Conservation (phyloP, 805 yeast genomes). For the Wickerhamiella australiensis region DNA sequence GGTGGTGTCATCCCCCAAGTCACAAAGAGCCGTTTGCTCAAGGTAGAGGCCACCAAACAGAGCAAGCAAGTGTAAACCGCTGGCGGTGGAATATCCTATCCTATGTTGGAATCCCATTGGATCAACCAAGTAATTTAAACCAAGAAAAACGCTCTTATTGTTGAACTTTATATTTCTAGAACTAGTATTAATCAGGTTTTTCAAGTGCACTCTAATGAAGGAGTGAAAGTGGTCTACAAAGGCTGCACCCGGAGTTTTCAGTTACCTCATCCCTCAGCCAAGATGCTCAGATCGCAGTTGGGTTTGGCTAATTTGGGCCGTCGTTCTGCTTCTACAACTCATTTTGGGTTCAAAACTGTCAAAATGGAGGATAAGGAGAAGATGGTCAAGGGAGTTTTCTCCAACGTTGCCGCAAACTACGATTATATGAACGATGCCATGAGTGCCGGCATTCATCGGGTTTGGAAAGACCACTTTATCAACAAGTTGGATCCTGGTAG, state of each 20-base stretch:
- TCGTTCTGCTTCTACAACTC: conserved; percentile 44
- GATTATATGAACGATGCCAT: conserved; percentile 97
- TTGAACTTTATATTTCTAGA: not conserved
- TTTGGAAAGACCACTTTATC: conserved; percentile 91
- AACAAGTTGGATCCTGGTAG: conserved; percentile 82
- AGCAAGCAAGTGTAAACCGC: conserved; percentile 29
- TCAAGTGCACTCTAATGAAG: too few relatives aligned
- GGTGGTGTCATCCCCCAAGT: conserved; percentile 99
- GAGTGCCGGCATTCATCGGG: conserved; percentile 89
- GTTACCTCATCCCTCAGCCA: conserved; percentile 1
- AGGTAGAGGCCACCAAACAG: conserved; percentile 29
- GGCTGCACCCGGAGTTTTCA: not conserved
- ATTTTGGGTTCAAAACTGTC: conserved; percentile 83
- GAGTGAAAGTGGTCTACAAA: too few relatives aligned
- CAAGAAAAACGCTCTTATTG: not conserved
- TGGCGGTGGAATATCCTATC: not conserved
- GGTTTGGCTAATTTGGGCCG: not conserved
- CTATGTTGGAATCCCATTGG: not conserved
- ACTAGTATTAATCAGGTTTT: too few relatives aligned
- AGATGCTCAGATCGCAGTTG: not conserved
- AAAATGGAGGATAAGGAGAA: conserved; percentile 66
- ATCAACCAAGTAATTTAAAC: not conserved
- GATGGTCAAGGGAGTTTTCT: conserved; percentile 65
- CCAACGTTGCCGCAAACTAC: conserved; percentile 87
- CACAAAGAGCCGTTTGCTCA: conserved; percentile 82